Evolutionary conservation across 768 basidiomycete genomes (phyloP).

Genomic region (Mycena pura): DNA sequence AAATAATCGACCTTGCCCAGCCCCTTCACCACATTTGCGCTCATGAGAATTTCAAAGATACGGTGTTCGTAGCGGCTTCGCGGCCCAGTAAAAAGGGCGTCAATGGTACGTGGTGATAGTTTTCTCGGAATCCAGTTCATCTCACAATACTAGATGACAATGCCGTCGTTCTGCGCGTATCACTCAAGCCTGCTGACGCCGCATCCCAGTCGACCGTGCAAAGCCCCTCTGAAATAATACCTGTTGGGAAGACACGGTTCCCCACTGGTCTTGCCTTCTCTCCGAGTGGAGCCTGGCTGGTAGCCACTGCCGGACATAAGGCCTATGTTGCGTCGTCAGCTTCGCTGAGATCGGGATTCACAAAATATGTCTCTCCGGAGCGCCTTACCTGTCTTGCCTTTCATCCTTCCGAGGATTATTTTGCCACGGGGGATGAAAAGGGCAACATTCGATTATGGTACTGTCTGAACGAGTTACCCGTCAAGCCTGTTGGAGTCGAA

Average conservation of each 20-base stretch:
- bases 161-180: constrained; percentile 67
- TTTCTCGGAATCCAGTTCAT: constrained; percentile 10
- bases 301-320: constrained; percentile 77
- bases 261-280: constrained; percentile 75
- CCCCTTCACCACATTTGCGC: constrained; percentile 76
- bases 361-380: constrained; percentile 84
- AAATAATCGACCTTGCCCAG: constrained; percentile 72
- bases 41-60: constrained; percentile 71
- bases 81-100: constrained; percentile 53
- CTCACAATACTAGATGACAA: constrained; percentile 51
- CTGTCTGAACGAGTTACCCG: constrained; percentile 70
- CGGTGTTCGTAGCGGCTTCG: constrained; percentile 73
- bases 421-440: constrained; percentile 90
- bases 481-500: constrained; percentile 66
- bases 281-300: constrained; percentile 77
- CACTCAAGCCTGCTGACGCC: constrained; percentile 55
- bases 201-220: constrained; percentile 48
- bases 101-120: constrained; percentile 34
- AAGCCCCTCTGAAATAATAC: constrained; percentile 55
- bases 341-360: constrained; percentile 68
- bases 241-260: constrained; percentile 71
- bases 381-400: constrained; percentile 83
- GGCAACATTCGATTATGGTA: constrained; percentile 94
- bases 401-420: constrained; percentile 90
- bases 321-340: constrained; percentile 74